These are phyloP conservation scores for Saccharomycopsis hybrid DNA, from an alignment of 1,139 yeast genomes.

Conservation along the genomic window DNA sequence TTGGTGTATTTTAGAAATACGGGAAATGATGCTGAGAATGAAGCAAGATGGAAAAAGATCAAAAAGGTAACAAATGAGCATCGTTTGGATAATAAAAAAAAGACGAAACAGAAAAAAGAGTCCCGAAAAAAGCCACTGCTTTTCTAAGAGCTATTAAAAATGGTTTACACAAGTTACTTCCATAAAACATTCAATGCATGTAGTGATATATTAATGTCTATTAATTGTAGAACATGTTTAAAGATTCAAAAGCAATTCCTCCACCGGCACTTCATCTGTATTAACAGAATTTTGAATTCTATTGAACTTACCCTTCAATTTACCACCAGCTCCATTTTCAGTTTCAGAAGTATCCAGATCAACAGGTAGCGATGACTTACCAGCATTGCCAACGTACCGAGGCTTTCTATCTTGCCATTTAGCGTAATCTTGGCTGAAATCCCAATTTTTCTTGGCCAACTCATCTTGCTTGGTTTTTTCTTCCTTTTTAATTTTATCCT, in stretches of 20 bases:
- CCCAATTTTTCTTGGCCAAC: slow-evolving; percentile 45
- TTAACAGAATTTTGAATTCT: slow-evolving; percentile 1
- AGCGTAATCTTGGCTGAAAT: slow-evolving; percentile 43
- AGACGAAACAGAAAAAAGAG: slow-evolving; percentile 45
- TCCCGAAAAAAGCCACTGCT: slow-evolving; percentile 19
- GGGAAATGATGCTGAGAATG: slow-evolving; percentile 44
- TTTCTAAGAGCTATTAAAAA: background rate
- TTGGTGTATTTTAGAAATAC: slow-evolving; percentile 40
- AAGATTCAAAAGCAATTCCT: slow-evolving; percentile 10
- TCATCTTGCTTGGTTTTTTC: slow-evolving; percentile 28
- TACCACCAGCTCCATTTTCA: slow-evolving; percentile 28
- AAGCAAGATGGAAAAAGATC: slow-evolving; percentile 48
- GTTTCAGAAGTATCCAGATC: slow-evolving; percentile 34
- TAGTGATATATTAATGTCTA: background rate
- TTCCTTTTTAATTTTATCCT: slow-evolving; percentile 29
- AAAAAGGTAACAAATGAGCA: slow-evolving; percentile 40
- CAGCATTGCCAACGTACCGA: slow-evolving; percentile 3
- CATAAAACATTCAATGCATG: no score
- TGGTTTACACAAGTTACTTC: no score
- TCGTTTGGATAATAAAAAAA: slow-evolving; percentile 47
- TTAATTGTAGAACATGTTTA: slow-evolving; percentile 13
- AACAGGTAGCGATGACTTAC: background rate
- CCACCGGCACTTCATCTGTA: background rate
- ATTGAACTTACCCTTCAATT: slow-evolving; percentile 34
- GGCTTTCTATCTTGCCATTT: slow-evolving; percentile 37